These are phyloP conservation scores for Nepenthes mirabilis DNA, from an alignment of 148 eudicot species.

Conservation along the genomic window DNA sequence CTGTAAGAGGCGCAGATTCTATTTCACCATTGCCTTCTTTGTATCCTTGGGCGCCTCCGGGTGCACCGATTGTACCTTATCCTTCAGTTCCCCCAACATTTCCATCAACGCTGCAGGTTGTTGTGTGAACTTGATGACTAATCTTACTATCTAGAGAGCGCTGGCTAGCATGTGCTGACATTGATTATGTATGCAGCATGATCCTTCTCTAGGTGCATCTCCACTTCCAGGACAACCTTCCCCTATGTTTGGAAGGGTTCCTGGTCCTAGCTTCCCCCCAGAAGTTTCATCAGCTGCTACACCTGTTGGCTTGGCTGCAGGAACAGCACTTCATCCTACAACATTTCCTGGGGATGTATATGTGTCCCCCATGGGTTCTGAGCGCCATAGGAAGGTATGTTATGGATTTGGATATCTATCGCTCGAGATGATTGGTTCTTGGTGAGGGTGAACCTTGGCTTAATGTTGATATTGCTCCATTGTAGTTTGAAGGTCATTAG, in stretches of 20 bases:
- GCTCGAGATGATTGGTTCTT: background rate
- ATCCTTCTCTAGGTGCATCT: constrained; percentile 41
- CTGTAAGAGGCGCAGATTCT: constrained; percentile 30
- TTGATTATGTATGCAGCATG: constrained; percentile 37
- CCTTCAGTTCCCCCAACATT: constrained; percentile 44
- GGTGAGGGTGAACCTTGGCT: too few relatives aligned
- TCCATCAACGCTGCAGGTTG: constrained; percentile 54
- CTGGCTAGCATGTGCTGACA: constrained; percentile 7
- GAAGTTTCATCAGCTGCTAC: constrained; percentile 33
- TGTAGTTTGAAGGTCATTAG: too few relatives aligned
- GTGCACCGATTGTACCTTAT: constrained; percentile 42
- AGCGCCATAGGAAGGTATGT: constrained; percentile 82
- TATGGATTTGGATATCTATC: background rate
- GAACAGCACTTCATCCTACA: constrained; percentile 6
- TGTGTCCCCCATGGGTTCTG: constrained; percentile 51
- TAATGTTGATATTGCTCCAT: too few relatives aligned
- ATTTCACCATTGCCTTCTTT: constrained; percentile 28
- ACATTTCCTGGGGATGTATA: constrained; percentile 58
- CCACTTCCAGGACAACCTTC: constrained; percentile 53
- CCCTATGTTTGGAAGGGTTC: constrained; percentile 45
- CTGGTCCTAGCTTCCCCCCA: constrained; percentile 48
- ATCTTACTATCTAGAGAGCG: background rate
- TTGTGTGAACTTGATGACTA: constrained; percentile 7
- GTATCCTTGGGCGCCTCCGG: constrained; percentile 49
- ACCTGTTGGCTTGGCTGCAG: constrained; percentile 49